phyloP scores from a whole-genome alignment of 345 rosid genomes.

The Hevea brasiliensis region DNA sequence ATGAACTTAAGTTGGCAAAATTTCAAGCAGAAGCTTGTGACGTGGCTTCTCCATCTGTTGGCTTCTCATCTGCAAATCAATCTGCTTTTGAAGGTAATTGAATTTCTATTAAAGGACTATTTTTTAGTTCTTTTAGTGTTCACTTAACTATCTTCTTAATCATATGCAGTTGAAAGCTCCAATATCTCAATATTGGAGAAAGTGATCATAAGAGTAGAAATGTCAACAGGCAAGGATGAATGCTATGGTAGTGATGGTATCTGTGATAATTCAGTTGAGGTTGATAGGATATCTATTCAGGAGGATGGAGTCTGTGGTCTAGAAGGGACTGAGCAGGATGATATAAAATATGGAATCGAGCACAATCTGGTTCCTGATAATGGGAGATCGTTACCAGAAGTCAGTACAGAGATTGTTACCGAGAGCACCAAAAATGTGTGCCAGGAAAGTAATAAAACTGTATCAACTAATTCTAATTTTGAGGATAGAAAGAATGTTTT shows the following conservation, averaged over 20 bases:
- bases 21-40: slow-evolving; percentile 3
- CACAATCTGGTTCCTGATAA: slow-evolving; percentile 1
- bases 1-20: neutral
- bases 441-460: too few relatives aligned
- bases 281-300: slow-evolving; percentile 7
- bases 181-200: too few relatives aligned
- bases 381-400: neutral
- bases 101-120: neutral
- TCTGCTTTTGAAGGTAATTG: slow-evolving; percentile 22
- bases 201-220: too few relatives aligned
- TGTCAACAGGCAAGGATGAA: neutral
- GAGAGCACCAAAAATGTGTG: too few relatives aligned
- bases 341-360: neutral
- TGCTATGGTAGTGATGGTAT: neutral
- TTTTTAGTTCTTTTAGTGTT: neutral
- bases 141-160: neutral
- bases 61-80: slow-evolving; percentile 10
- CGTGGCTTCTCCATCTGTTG: neutral
- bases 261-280: neutral
- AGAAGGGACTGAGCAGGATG: slow-evolving; percentile 8
- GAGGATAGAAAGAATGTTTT: neutral
- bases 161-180: too few relatives aligned
- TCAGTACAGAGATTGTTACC: too few relatives aligned
- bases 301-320: slow-evolving; percentile 8
- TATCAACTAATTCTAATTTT: neutral